Percentiles rank a stretch among this genome's conserved stretches.
phyloP scores from a whole-genome alignment of 1,284 basidiomycete species.

The Sphagnurus paluster region DNA sequence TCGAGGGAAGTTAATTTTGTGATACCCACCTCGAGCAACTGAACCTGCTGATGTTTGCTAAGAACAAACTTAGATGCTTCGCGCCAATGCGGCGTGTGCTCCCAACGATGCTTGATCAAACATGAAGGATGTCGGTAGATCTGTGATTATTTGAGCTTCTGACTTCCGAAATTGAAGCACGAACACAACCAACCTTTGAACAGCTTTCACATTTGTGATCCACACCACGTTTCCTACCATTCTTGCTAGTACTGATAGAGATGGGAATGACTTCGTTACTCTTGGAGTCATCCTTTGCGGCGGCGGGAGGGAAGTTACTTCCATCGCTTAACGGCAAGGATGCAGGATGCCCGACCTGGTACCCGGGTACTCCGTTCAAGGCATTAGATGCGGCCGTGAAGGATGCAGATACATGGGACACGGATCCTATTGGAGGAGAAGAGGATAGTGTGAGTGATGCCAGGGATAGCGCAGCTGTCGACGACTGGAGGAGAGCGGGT shows the following conservation, averaged over 20 bases:
- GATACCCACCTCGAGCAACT: constrained; percentile 82
- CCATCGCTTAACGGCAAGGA: constrained; percentile 25
- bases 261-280: constrained; percentile 35
- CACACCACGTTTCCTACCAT: constrained; percentile 73
- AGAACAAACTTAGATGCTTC: constrained; percentile 93
- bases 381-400: constrained; percentile 25
- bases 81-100: constrained; percentile 96
- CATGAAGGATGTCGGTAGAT: constrained; percentile 95
- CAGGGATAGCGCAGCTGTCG: constrained; percentile 47
- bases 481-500: constrained; percentile 41
- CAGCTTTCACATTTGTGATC: constrained; percentile 93
- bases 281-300: constrained; percentile 14
- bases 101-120: constrained; percentile 96
- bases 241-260: constrained; percentile 41
- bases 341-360: constrained; percentile 8
- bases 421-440: constrained; percentile 39
- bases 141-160: constrained; percentile 35
- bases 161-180: constrained; percentile 1
- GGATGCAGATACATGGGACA: constrained; percentile 29
- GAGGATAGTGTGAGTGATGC: constrained; percentile 56
- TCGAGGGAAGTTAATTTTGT: not conserved
- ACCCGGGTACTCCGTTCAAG: constrained; percentile 13
- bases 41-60: constrained; percentile 98
- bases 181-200: constrained; percentile 62
- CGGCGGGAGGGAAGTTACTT: constrained; percentile 18